A percentile compares a stretch with the other conserved stretches of the same genome.
These are phyloP conservation scores for Peniophora sp. DNA, from an alignment of 1,284 basidiomycete species.

Conservation along the genomic window DNA sequence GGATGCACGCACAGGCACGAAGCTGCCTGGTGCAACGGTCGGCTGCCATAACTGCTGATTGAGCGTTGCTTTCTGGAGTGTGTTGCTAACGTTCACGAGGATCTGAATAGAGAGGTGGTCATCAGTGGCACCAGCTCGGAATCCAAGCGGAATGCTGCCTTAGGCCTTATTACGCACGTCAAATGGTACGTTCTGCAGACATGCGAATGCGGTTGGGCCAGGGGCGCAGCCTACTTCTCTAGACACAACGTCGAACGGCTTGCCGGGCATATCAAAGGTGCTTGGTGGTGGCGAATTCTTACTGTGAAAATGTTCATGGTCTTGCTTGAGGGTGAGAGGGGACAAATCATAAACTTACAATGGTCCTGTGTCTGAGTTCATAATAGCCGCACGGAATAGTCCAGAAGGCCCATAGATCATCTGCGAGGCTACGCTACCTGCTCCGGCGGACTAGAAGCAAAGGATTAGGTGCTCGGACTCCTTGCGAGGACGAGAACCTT, in stretches of 20 bases:
- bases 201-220: conserved; percentile 33
- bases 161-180: conserved; percentile 21
- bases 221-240: conserved; percentile 36
- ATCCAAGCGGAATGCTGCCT: not conserved
- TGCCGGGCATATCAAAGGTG: conserved; percentile 46
- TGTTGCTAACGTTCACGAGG: conserved; percentile 38
- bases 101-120: conserved; percentile 20
- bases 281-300: conserved; percentile 46
- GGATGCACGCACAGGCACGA: conserved; percentile 41
- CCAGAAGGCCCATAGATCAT: conserved; percentile 32
- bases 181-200: conserved; percentile 41
- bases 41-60: conserved; percentile 56
- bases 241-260: conserved; percentile 43
- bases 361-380: conserved; percentile 46
- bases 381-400: conserved; percentile 46
- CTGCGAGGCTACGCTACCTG: conserved; percentile 45
- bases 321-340: not conserved
- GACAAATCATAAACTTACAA: conserved; percentile 33
- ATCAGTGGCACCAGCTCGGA: not conserved
- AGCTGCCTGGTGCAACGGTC: conserved; percentile 41
- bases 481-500: no score
- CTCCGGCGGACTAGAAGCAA: conserved; percentile 42
- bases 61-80: conserved; percentile 34
- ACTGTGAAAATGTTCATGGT: conserved; percentile 20
- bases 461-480: no score